phyloP scores from a whole-genome alignment of 768 basidiomycete genomes.

The Auricularia sp. region DNA sequence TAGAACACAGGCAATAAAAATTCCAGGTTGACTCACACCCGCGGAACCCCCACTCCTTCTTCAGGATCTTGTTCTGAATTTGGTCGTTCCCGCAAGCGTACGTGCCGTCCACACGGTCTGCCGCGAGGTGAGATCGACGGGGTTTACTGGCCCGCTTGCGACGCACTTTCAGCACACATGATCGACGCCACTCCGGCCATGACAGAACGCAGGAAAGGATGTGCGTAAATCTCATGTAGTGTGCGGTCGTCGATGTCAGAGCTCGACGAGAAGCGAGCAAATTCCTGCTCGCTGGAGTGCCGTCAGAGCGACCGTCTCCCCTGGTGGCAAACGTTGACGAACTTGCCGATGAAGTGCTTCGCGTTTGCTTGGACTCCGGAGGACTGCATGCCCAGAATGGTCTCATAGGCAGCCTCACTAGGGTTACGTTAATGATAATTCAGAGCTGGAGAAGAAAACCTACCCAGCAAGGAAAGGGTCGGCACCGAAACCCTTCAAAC shows the following conservation, averaged over 20 bases:
- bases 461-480: slow-evolving; percentile 14
- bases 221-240: slow-evolving; percentile 14
- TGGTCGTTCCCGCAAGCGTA: slow-evolving; percentile 24
- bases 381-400: slow-evolving; percentile 13
- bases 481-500: background rate
- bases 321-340: background rate
- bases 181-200: slow-evolving; percentile 12
- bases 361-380: slow-evolving; percentile 16
- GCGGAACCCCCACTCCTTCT: slow-evolving; percentile 26
- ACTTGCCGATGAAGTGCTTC: slow-evolving; percentile 14
- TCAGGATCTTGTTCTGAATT: slow-evolving; percentile 23
- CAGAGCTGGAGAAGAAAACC: background rate
- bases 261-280: slow-evolving; percentile 7
- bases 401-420: slow-evolving; percentile 15
- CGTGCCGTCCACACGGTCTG: slow-evolving; percentile 18
- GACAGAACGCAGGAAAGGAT: slow-evolving; percentile 12
- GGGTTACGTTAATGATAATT: background rate
- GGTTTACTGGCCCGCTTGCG: background rate
- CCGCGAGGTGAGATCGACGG: too few relatives aligned
- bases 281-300: slow-evolving; percentile 10
- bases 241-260: slow-evolving; percentile 15
- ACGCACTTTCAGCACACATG: slow-evolving; percentile 9
- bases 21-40: slow-evolving; percentile 9
- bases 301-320: background rate
- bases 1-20: background rate